These are phyloP conservation scores for Daldinia vernicosa DNA, from an alignment of 495 filamentous ascomycete species.

Conservation along the genomic window DNA sequence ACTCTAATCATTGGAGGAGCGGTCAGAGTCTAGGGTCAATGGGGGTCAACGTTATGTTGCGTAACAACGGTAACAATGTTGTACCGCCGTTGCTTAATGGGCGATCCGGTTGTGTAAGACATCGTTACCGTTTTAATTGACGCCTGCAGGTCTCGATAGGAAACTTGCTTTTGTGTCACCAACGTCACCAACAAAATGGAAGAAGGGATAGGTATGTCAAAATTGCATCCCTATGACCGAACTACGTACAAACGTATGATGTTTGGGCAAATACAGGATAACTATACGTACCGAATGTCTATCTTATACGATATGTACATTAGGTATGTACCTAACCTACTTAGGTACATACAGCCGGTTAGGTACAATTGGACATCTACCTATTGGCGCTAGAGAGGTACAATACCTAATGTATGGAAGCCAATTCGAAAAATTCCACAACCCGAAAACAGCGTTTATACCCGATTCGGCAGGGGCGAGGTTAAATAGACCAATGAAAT, in stretches of 20 bases:
- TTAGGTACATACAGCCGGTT: neutral
- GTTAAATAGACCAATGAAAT: constrained; percentile 23
- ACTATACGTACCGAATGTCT: neutral
- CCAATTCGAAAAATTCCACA: constrained; percentile 17
- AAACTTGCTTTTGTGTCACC: constrained; percentile 16
- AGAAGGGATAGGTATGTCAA: constrained; percentile 10
- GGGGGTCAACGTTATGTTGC: neutral
- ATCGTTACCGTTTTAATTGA: constrained; percentile 21
- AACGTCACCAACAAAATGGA: constrained; percentile 15
- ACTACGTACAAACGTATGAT: neutral
- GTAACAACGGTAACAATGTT: neutral
- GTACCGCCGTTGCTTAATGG: neutral
- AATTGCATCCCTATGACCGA: constrained; percentile 12
- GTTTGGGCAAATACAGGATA: neutral
- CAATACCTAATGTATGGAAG: constrained; percentile 5
- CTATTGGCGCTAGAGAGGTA: neutral
- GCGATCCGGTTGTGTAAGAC: constrained; percentile 4
- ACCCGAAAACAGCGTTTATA: constrained; percentile 23
- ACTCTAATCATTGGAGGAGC: neutral
- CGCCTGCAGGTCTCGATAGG: neutral
- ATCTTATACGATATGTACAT: neutral
- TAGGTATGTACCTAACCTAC: neutral
- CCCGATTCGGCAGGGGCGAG: constrained; percentile 33
- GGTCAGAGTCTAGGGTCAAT: neutral
- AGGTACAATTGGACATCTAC: too few relatives aligned